Evolutionary conservation across 2,329 filamentous ascomycete genomes (phyloP).

Genomic region (Aspergillus sp.): DNA sequence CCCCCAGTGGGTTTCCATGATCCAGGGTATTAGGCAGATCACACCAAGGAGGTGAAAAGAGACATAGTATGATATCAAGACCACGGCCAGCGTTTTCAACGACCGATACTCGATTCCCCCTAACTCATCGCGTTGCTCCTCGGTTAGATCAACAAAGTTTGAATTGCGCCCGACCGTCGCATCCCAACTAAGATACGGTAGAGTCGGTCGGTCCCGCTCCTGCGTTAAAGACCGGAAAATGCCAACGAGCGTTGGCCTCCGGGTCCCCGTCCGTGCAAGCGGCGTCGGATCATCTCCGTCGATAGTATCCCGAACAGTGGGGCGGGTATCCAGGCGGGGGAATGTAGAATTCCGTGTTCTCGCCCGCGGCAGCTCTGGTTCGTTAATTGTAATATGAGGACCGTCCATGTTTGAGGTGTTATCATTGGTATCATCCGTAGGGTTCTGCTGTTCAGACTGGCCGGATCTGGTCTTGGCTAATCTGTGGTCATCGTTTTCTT

Average conservation of each 20-base stretch:
- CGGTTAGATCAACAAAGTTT: constrained; percentile 80
- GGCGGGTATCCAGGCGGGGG: constrained; percentile 39
- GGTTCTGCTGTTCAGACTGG: constrained; percentile 22
- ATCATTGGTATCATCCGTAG: constrained; percentile 6
- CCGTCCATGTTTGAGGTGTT: constrained; percentile 23
- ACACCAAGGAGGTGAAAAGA: constrained; percentile 78
- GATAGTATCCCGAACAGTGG: constrained; percentile 32
- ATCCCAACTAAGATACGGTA: constrained; percentile 92
- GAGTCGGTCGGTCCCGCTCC: constrained; percentile 49
- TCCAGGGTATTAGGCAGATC: constrained; percentile 76
- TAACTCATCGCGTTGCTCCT: constrained; percentile 90
- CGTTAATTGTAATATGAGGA: constrained; percentile 50
- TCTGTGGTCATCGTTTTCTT: constrained; percentile 36
- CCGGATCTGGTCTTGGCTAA: constrained; percentile 23
- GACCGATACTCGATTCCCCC: constrained; percentile 96
- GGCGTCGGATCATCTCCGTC: constrained; percentile 29
- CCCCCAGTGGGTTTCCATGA: constrained; percentile 64
- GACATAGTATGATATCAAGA: constrained; percentile 78
- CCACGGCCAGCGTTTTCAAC: constrained; percentile 77
- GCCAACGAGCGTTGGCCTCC: constrained; percentile 31
- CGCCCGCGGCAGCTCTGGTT: constrained; percentile 40
- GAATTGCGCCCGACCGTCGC: constrained; percentile 93
- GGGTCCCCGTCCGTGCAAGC: constrained; percentile 25
- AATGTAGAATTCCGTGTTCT: constrained; percentile 38
- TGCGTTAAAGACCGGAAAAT: constrained; percentile 39